phyloP scores from a whole-genome alignment of 805 yeast genomes.

The Metschnikowia matae region DNA sequence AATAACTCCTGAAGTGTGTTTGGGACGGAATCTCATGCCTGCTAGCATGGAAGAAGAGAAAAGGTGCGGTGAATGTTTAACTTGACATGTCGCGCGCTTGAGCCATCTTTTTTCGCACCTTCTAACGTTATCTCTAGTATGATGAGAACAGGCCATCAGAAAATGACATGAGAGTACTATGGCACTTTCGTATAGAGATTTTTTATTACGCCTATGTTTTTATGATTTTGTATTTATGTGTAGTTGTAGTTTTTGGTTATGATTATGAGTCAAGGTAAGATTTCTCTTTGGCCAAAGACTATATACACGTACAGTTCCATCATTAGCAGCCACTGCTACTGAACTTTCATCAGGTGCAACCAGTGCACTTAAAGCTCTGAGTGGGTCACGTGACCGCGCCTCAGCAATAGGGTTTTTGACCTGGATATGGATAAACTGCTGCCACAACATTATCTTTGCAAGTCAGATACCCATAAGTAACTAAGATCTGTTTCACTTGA shows the following conservation, averaged over 20 bases:
- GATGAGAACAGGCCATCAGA: no score
- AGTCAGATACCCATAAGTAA: conserved; percentile 79
- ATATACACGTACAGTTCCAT: conserved; percentile 72
- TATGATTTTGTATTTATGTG: no score
- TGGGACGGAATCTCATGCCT: conserved; percentile 18
- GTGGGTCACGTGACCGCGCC: conserved; percentile 43
- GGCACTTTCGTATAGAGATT: no score
- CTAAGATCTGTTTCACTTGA: conserved; percentile 59
- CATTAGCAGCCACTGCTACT: conserved; percentile 73
- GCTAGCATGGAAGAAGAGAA: conserved; percentile 4
- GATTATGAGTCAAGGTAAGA: conserved; percentile 29
- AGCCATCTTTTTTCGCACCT: background rate
- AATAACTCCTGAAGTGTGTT: conserved; percentile 6
- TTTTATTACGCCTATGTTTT: no score
- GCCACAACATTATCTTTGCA: conserved; percentile 39
- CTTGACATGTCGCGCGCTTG: background rate
- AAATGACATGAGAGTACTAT: no score
- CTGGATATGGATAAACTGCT: conserved; percentile 65
- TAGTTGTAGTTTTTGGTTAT: no score
- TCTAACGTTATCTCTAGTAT: background rate
- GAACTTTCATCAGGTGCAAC: conserved; percentile 59
- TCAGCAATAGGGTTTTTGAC: conserved; percentile 45
- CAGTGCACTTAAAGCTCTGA: conserved; percentile 64
- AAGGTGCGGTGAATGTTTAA: background rate
- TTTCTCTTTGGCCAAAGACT: conserved; percentile 54